Evolutionary conservation across 306 rosid genomes (phyloP), one percentile per base, ranked within the genome.

Genomic region (Ochetophila trinervis): DNA sequence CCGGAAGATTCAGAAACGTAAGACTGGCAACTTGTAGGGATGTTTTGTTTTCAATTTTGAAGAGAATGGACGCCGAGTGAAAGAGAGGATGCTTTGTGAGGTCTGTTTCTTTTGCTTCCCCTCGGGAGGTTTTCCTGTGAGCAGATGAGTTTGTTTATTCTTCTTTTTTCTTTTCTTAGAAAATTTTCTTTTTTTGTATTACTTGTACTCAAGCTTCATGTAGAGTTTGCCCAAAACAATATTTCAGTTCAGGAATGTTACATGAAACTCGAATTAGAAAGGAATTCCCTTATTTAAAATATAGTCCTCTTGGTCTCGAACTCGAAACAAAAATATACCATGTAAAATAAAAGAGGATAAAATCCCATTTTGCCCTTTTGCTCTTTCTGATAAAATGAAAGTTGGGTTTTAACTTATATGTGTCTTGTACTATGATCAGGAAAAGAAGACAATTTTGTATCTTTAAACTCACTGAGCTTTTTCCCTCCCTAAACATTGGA

Each of bases 91-190:
- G 53, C 67, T 11, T 23, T 61, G 32, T 51, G 23, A 53, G 65
- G 40, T 60, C 18, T 51, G 44, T 59, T 69, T 14, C 21, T 0
- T 69, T 60, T 47, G 24, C 56, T 58, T 51, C 51, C 30, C 18
- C 19, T 48, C 4, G 10, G 42, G 34, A 6, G 8, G 6, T 48
- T 60, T 60, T 6, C 62, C 8, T 67, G 50, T 58, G 69, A 63
- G 65, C 56, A 45, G 76, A 71, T 74, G 82, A 73, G 79, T 84
- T 79, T 80, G 86, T 79, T 86, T 24, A 84, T 76, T 50, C 79
- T 80, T 70, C 78, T 81, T 70, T 76, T 81, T 68, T 72, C 76
- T 65, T 57, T 69, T 70, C 63, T 24, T 10, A 55, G 62, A 17
- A 52, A 23, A 66, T 74, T 52, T 65, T 5, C 6, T 67, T n/a